Conservation (phyloP, 2,329 filamentous ascomycete species). For the Emydomyces testavorans region DNA sequence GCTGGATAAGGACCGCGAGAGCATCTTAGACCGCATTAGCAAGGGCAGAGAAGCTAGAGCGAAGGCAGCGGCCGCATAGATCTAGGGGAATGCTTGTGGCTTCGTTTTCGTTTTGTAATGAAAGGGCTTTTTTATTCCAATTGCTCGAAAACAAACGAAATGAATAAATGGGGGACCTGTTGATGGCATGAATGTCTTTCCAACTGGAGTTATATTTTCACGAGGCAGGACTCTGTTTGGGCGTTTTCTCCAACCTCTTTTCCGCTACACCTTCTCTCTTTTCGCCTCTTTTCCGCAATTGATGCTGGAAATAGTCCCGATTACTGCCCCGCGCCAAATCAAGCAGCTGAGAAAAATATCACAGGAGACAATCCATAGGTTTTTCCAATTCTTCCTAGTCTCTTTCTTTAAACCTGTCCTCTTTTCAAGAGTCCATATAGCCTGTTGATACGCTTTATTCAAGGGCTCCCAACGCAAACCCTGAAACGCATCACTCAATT, state of each 20-base stretch:
- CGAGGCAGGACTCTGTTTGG: slow-evolving; percentile 8
- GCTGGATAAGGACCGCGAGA: slow-evolving; percentile 51
- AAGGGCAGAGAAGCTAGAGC: slow-evolving; percentile 36
- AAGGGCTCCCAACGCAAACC: neutral
- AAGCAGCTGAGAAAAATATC: slow-evolving; percentile 7
- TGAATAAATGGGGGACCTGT: slow-evolving; percentile 9
- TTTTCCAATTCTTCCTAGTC: neutral
- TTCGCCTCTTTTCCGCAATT: slow-evolving; percentile 4
- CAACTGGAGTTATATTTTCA: slow-evolving; percentile 9
- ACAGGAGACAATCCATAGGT: slow-evolving; percentile 9
- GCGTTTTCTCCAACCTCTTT: slow-evolving; percentile 4
- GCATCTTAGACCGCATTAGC: slow-evolving; percentile 37
- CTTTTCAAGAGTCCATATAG: neutral
- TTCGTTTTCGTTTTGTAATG: slow-evolving; percentile 9
- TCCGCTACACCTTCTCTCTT: neutral
- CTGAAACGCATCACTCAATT: slow-evolving; percentile 26
- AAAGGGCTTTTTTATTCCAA: slow-evolving; percentile 3
- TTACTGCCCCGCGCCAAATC: slow-evolving; percentile 8
- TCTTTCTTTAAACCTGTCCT: neutral
- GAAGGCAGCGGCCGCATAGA: slow-evolving; percentile 10
- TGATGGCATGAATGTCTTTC: slow-evolving; percentile 9
- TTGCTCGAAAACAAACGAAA: slow-evolving; percentile 6
- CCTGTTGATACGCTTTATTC: neutral
- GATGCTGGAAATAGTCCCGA: slow-evolving; percentile 10
- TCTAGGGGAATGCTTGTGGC: neutral